Base-by-base conservation (phyloP, 768 basidiomycete species). In the Mycena olivaceomarginata region DNA sequence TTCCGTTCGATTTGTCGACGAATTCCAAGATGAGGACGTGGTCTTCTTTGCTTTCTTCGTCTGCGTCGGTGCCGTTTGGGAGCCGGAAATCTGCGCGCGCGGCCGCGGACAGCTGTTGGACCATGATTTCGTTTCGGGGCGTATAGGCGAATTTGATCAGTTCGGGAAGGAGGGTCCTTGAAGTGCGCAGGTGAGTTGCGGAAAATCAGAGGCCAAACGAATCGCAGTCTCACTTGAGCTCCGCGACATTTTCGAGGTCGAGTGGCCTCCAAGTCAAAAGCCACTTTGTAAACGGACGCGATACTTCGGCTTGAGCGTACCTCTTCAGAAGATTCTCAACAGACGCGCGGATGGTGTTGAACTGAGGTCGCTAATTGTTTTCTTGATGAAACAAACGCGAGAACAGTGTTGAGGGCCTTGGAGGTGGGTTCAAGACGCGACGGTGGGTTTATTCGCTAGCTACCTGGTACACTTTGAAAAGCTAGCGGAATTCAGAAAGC, bases 391-490 rank as follows among this genome's bases (percentile, higher is more conserved):
- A 96, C 90, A 81, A 98, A 98, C 0, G 95, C 96, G 53, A 97
- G 90, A 5, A 98, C 95, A 16, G 96, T 96, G 80, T 97, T 98
- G 63, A 98, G 86, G 12, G 96, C 95, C 95, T 98, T 70, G 72
- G 20, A 13, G 65, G 5, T 41, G 48, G 31, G 40, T 70, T 63
- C 20, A 65, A 53, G 15, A 40, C 10, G 46, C n/a, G 51, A 64
- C 37, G 45, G 65, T 41, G 18, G 11, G 25, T 63, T 57, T 71
- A 77, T 63, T 46, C 22, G 53, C 31, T 57, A 65, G 82, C 70
- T 77, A 87, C 88, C 85, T 91, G 88, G 83, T 86, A 88, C 31
- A 91, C 85, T 88, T 92, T 75, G 80, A 80, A 81, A 2, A 81
- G 79, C 80, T 82, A 74, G 4, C n/a, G 60, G 67, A 46, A 48